A percentile compares a stretch with the other conserved stretches of the same genome.
Evolutionary conservation across 176 grass and related monocot genomes (phyloP).

Genomic region (Luzula sylvatica): DNA sequence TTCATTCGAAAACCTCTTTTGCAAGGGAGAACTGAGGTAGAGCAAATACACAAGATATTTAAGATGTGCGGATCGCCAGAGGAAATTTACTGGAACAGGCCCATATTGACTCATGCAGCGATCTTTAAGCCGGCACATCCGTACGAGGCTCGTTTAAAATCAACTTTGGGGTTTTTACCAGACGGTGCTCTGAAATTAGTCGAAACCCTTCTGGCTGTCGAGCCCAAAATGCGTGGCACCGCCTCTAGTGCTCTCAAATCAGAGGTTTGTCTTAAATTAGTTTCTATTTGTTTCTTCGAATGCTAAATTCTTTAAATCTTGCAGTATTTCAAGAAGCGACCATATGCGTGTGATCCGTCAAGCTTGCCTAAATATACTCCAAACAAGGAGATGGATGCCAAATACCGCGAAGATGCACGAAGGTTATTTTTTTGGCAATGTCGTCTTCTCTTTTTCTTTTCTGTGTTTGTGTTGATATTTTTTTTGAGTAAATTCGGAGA

Average conservation of each 20-base stretch:
- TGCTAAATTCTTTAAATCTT: background rate
- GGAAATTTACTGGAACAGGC: constrained; percentile 57
- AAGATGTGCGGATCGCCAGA: constrained; percentile 87
- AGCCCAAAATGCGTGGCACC: constrained; percentile 46
- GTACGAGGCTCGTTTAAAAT: constrained; percentile 42
- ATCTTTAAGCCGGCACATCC: constrained; percentile 58
- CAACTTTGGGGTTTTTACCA: constrained; percentile 39
- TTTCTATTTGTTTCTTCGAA: background rate
- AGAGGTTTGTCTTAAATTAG: constrained; percentile 30
- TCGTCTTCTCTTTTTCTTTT: no score
- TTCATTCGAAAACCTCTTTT: constrained; percentile 55
- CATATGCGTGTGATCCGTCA: constrained; percentile 52
- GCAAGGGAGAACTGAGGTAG: constrained; percentile 89
- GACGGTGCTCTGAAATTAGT: constrained; percentile 40
- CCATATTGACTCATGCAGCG: constrained; percentile 38
- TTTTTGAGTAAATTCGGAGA: no score
- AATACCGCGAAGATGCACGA: constrained; percentile 47
- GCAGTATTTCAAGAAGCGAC: constrained; percentile 64
- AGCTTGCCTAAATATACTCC: constrained; percentile 78
- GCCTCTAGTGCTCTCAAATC: constrained; percentile 52
- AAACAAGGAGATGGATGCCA: constrained; percentile 90
- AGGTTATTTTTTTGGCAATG: constrained; percentile 11
- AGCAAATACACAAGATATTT: constrained; percentile 97
- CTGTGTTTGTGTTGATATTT: no score
- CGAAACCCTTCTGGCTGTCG: constrained; percentile 47